Evolutionary conservation across 1,284 basidiomycete genomes (phyloP).

Genomic region (Erythrobasidium hasegawianum): DNA sequence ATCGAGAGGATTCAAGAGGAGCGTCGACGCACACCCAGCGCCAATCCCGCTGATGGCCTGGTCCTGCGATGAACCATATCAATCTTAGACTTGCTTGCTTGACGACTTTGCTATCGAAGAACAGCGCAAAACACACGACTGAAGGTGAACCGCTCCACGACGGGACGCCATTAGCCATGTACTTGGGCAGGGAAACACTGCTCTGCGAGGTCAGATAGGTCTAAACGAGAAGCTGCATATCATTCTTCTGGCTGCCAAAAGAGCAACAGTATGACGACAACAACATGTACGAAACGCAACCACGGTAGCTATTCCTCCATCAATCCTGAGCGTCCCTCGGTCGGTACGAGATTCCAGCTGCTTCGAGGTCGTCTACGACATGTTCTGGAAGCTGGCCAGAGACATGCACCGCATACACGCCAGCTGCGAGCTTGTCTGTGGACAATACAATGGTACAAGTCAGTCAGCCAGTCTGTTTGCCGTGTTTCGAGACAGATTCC

Average conservation of each 20-base stretch:
- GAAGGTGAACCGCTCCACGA: slow-evolving; percentile 32
- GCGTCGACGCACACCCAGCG: slow-evolving; percentile 84
- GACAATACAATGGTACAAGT: too few species aligned
- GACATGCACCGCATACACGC: slow-evolving; percentile 44
- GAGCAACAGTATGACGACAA: slow-evolving; percentile 12
- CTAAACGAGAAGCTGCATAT: too few species aligned
- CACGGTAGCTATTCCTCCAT: neutral
- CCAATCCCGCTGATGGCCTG: slow-evolving; percentile 92
- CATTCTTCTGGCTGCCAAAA: neutral
- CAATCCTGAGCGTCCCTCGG: slow-evolving; percentile 41
- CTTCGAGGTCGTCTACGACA: slow-evolving; percentile 43
- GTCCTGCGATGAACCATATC: too few species aligned
- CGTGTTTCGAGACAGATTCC: neutral
- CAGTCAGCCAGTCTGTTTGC: too few species aligned
- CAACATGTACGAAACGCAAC: slow-evolving; percentile 2
- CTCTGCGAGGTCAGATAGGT: too few species aligned
- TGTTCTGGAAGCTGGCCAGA: slow-evolving; percentile 37
- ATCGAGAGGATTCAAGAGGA: slow-evolving; percentile 98
- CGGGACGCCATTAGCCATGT: neutral
- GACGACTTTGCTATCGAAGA: too few species aligned
- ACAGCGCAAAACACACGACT: slow-evolving; percentile 17
- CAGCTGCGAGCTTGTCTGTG: slow-evolving; percentile 41
- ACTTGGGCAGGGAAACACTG: too few species aligned
- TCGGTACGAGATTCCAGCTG: slow-evolving; percentile 39
- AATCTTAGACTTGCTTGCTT: too few species aligned